Percentiles rank a stretch among this genome's conserved stretches.
Conservation (phyloP, 305 asterid genomes). For the Solanum hybrid region DNA sequence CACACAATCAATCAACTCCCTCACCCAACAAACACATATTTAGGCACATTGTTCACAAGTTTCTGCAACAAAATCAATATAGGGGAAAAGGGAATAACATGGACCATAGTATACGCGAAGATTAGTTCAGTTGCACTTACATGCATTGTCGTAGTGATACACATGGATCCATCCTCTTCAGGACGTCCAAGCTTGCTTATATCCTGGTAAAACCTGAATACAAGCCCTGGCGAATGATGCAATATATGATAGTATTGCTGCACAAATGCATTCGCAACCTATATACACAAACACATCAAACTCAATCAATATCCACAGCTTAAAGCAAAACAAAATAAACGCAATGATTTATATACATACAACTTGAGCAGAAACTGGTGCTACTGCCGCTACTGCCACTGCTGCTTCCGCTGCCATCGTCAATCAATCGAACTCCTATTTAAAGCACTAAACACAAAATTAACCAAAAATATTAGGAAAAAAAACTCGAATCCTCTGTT, state of each 20-base stretch:
- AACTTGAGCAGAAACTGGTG: slow-evolving; percentile 44
- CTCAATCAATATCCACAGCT: not conserved
- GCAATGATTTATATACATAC: slow-evolving; percentile 12
- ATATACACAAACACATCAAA: not conserved
- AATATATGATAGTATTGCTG: slow-evolving; percentile 78
- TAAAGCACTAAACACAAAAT: not conserved
- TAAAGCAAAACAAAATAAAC: not conserved
- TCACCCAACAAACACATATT: not conserved
- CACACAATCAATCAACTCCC: not conserved
- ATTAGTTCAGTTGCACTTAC: slow-evolving; percentile 26
- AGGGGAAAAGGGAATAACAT: not conserved
- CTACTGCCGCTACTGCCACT: slow-evolving; percentile 17
- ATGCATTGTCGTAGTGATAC: slow-evolving; percentile 69
- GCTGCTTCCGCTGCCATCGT: slow-evolving; percentile 5
- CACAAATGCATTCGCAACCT: slow-evolving; percentile 89
- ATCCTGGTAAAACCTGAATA: slow-evolving; percentile 70
- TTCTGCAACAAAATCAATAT: not conserved
- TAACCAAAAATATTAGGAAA: not conserved
- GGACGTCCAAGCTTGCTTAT: slow-evolving; percentile 78
- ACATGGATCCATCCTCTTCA: slow-evolving; percentile 61
- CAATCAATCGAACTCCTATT: not conserved
- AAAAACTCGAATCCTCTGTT: not conserved
- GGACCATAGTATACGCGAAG: not conserved
- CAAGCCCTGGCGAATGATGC: slow-evolving; percentile 64
- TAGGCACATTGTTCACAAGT: not conserved